Conservation (phyloP, 2,329 filamentous ascomycete species). For the Aspergillus pseudonomiae region DNA sequence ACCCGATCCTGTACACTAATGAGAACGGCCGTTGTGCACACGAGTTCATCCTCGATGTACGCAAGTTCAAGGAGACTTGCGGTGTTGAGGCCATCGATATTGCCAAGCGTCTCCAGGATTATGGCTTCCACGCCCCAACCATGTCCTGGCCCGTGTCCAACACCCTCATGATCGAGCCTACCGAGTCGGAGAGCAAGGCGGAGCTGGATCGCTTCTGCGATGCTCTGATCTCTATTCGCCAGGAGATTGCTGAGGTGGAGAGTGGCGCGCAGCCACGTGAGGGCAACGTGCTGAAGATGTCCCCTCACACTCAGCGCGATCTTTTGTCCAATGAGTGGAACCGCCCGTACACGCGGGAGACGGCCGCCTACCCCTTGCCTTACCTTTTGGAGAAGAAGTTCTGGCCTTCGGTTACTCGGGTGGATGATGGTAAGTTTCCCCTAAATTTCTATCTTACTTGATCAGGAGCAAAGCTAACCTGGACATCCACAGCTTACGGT, state of each 20-base stretch:
- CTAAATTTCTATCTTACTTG: not conserved
- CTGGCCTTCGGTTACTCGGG: slow-evolving; percentile 84
- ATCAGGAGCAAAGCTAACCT: slow-evolving; percentile 26
- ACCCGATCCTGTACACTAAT: slow-evolving; percentile 93
- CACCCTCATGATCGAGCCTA: slow-evolving; percentile 97
- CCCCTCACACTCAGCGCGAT: slow-evolving; percentile 84
- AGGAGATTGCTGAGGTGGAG: slow-evolving; percentile 83
- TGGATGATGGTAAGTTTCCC: slow-evolving; percentile 78
- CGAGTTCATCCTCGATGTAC: slow-evolving; percentile 93
- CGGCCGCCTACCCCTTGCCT: slow-evolving; percentile 82
- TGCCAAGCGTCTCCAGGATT: slow-evolving; percentile 94
- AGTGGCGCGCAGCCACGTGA: slow-evolving; percentile 73
- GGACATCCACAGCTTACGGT: slow-evolving; percentile 67
- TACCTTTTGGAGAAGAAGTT: slow-evolving; percentile 95
- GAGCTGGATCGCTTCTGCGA: slow-evolving; percentile 94
- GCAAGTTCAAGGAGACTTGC: slow-evolving; percentile 78
- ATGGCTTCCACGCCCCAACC: slow-evolving; percentile 94
- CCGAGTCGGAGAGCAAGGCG: slow-evolving; percentile 87
- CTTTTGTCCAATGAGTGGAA: slow-evolving; percentile 77
- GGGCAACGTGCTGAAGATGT: slow-evolving; percentile 83
- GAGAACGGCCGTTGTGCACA: slow-evolving; percentile 85
- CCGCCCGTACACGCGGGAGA: slow-evolving; percentile 76
- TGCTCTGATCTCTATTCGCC: slow-evolving; percentile 80
- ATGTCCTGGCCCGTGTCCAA: slow-evolving; percentile 97
- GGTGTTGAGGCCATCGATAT: slow-evolving; percentile 92